Base-by-base conservation (phyloP, 495 filamentous ascomycete species). In the Acidiella bohemica region DNA sequence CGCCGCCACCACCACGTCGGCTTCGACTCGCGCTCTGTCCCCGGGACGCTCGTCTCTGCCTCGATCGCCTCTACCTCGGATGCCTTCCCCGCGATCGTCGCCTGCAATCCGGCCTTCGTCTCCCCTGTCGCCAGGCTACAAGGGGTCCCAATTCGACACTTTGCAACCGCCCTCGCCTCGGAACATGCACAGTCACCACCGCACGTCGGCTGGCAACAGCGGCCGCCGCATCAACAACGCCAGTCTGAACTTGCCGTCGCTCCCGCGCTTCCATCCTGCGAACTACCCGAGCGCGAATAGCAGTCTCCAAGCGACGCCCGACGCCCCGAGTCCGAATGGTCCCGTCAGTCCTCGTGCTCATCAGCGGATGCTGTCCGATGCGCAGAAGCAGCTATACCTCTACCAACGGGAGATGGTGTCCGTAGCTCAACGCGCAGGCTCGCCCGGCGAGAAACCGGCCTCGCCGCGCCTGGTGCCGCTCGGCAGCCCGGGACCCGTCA, bases 191-290 rank as follows among this genome's bases (percentile, higher is more conserved):
- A n/a, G n/a, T n/a, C n/a, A n/a, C n/a, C n/a, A n/a, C n/a, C 16
- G 18, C n/a, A 38, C 21, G 23, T 9, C 41, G 1, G 35, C 41
- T 7, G 33, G 21, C 8, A 44, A 36, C 32, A 42, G 27, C 33
- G 26, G 26, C 39, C 42, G 42, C 7, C 37, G 39, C 8, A 42
- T 35, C 18, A 23, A 39, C 32, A 42, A 40, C 25, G 42, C 41
- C 13, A 41, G 49, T n/a, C 47, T 62, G 12, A 49, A 55, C 30
- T 55, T 64, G 2, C 55, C 57, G 4, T 49, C 51, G 3, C 49
- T 64, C 12, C 61, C 61, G n/a, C 56, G 58, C 18, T 64, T 62
- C 51, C 61, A 64, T 39, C 61, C 61, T 1, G 58, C 59, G 32
- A 60, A 62, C 46, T 64, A 51, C 41, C 50, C 56, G 8, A 53